Evolutionary conservation across 805 yeast species (phyloP).

Genomic region (Candida wancherniae): DNA sequence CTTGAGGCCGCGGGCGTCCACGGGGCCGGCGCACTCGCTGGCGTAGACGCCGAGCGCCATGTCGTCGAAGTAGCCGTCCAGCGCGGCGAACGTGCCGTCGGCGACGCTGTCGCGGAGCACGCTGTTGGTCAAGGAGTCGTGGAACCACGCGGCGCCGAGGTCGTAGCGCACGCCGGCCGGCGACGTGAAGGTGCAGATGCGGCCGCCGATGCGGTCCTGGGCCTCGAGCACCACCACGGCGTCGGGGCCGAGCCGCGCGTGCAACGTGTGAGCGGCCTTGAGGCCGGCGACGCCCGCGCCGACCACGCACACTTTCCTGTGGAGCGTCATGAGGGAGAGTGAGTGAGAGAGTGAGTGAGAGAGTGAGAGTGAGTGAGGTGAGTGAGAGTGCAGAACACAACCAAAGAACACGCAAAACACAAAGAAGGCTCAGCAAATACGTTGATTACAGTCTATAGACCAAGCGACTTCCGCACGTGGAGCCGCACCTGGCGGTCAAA

Average conservation of each 20-base stretch:
- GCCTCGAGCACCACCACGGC: constrained; percentile 23
- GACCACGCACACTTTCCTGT: constrained; percentile 13
- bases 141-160: constrained; percentile 92
- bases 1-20: constrained; percentile 26
- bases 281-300: constrained; percentile 26
- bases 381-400: too few relatives aligned
- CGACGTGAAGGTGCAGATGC: constrained; percentile 18
- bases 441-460: constrained; percentile 37
- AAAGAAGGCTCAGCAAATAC: neutral
- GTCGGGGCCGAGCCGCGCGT: constrained; percentile 13
- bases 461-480: constrained; percentile 69
- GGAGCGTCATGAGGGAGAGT: neutral
- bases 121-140: constrained; percentile 67
- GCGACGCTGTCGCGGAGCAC: constrained; percentile 49
- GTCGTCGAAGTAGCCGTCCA: constrained; percentile 48
- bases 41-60: constrained; percentile 25
- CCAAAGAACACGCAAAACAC: too few relatives aligned
- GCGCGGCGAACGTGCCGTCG: constrained; percentile 13
- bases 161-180: constrained; percentile 38
- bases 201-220: constrained; percentile 22
- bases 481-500: constrained; percentile 60
- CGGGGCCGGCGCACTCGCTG: constrained; percentile 25
- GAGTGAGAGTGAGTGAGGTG: too few relatives aligned
- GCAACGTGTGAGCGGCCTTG: constrained; percentile 23
- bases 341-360: too few relatives aligned